Evolutionary conservation across 495 filamentous ascomycete genomes (phyloP), one percentile per base, ranked within the genome.

Genomic region (Penicillium bovifimosum): DNA sequence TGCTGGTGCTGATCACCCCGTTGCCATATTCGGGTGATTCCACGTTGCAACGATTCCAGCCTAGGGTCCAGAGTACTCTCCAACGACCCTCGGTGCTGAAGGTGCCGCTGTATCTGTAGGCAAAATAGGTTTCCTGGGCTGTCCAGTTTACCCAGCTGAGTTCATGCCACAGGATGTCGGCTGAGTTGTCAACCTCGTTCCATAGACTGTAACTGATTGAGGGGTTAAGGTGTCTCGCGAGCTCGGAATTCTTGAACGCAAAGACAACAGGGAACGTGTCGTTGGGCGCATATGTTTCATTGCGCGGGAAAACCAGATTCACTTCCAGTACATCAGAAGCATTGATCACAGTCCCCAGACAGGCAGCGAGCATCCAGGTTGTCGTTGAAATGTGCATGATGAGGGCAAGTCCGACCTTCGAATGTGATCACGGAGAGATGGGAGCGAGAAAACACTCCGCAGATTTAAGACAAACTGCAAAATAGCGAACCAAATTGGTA

Each of bases 101-200:
- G n/a, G 18, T n/a, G 14, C 14, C 17, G 13, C 24, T 20, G 28
- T 34, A 50, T 8, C 16, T 9, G 45, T 58, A 41, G 24, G 43
- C 46, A 31, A 63, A 58, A 52, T 60, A 64, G 11, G 67, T 59
- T 44, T 68, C 56, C 18, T 57, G 31, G 42, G 17, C 18, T 31
- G 50, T 57, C 49, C 39, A 49, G 44, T 57, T 53, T 11, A 14
- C 24, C 55, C 55, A 43, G 5, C 26, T 18, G 24, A 51, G 33
- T 9, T 44, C 43, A 45, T 24, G 20, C 20, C 20, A 24, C 20
- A 24, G 20, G 20, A 24, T 24, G 20, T 24, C 20, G 20, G 20
- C 20, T 24, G 20, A 24, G 20, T 24, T 24, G 20, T 24, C 20
- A 24, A 24, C 20, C 20, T 41, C 39, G 39, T 41, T 18, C 39